These are phyloP conservation scores for Pythium aristosporum DNA, from an alignment of 352 stramenopile genomes.

Conservation along the genomic window DNA sequence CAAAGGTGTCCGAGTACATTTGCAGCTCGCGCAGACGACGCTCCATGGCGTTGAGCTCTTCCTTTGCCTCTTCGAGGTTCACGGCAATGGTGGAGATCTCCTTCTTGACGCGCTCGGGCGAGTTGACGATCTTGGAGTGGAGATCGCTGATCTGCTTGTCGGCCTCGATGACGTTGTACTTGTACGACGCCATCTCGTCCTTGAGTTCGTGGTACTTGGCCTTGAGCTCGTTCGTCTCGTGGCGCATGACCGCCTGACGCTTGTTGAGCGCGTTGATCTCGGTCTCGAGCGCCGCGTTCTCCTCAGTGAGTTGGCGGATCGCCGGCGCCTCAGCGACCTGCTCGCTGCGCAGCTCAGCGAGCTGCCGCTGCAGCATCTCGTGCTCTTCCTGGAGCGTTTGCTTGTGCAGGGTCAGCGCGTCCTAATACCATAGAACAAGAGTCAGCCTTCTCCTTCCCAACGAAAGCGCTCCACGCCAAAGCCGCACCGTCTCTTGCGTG, in stretches of 20 bases:
- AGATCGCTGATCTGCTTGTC: slow-evolving; percentile 82
- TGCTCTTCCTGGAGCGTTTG: slow-evolving; percentile 61
- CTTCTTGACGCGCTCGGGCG: slow-evolving; percentile 81
- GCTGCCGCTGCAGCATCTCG: slow-evolving; percentile 53
- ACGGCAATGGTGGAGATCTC: slow-evolving; percentile 58
- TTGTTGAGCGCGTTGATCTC: slow-evolving; percentile 92
- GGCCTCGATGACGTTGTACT: slow-evolving; percentile 84
- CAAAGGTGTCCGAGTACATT: slow-evolving; percentile 64
- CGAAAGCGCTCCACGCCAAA: no score
- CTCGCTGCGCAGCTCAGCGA: slow-evolving; percentile 59
- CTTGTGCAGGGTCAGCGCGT: slow-evolving; percentile 47
- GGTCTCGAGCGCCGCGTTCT: slow-evolving; percentile 81
- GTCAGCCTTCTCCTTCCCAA: neutral
- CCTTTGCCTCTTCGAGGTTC: slow-evolving; percentile 69
- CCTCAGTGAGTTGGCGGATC: slow-evolving; percentile 61
- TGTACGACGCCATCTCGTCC: slow-evolving; percentile 60
- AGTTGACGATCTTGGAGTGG: slow-evolving; percentile 87
- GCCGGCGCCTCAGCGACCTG: slow-evolving; percentile 54
- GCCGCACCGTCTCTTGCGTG: slow-evolving; percentile 39
- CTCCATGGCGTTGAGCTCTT: slow-evolving; percentile 66
- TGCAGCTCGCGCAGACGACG: slow-evolving; percentile 55
- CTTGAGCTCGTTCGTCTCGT: slow-evolving; percentile 84
- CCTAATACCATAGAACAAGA: slow-evolving; percentile 23
- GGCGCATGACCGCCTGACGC: slow-evolving; percentile 82
- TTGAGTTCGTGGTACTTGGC: slow-evolving; percentile 75